Base-by-base conservation (phyloP, 495 filamentous ascomycete species). In the Hypoxylon perforatum region DNA sequence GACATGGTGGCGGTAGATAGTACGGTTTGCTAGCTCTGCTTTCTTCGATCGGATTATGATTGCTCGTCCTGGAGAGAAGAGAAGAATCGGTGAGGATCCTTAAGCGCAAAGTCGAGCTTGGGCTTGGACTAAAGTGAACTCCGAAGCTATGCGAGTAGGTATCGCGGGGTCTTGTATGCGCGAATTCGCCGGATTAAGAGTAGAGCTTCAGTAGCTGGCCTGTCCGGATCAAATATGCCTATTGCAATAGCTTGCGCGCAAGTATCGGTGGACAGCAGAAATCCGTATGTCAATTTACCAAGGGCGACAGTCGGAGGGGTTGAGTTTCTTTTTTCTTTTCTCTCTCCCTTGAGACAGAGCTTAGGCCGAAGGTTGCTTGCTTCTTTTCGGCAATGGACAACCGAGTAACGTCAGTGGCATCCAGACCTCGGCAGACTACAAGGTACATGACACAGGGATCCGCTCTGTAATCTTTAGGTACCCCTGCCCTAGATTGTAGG, bases 321-420 rank as follows among this genome's bases (percentile, higher is more conserved):
- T 56, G 28, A 51, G 19, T 50, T 55, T 58, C 57, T 18, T 8
- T 17, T 28, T n/a, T 9, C 4, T 15, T 19, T 14, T 30, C 3
- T 7, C 11, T 4, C 1, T 49, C 21, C 25, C 25, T 28, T 7
- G 25, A 28, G 25, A 7, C 25, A 3, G 21, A n/a, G n/a, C n/a
- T n/a, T n/a, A n/a, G n/a, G n/a, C n/a, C n/a, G n/a, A n/a, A n/a
- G n/a, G n/a, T n/a, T n/a, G n/a, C n/a, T n/a, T n/a, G n/a, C n/a
- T n/a, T 46, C 44, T n/a, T 55, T 35, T 69, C 65, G 65, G 65
- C 36, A 69, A 69, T 63, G 12, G 42, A 42, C 36, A 69, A 55
- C 65, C 65, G 65, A 69, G 39, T 25, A 55, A 64, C 55, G 66
- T 69, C 60, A 69, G 61, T 53, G 58, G 55, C 18, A 30, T 8